Percentiles rank a stretch among this genome's conserved stretches.
phyloP scores from a whole-genome alignment of 345 rosid genomes.

The Corchorus capsularis region DNA sequence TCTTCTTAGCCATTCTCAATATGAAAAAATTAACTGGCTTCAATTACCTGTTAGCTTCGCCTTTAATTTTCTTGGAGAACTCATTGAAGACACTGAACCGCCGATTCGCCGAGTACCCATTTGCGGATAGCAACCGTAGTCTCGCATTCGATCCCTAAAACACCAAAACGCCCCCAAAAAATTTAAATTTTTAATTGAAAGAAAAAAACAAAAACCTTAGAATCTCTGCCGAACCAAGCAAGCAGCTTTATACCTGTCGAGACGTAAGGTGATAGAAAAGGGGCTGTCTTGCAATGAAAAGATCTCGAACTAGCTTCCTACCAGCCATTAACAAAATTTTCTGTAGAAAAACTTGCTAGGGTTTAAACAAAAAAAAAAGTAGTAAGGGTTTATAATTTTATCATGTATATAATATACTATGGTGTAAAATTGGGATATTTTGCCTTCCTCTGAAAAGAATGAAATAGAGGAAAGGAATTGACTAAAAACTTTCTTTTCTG shows the following conservation, averaged over 20 bases:
- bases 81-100: slow-evolving; percentile 75
- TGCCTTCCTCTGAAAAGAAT: too few relatives aligned
- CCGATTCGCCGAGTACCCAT: slow-evolving; percentile 47
- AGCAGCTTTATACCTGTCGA: slow-evolving; percentile 43
- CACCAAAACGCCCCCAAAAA: slow-evolving; percentile 18
- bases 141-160: slow-evolving; percentile 47
- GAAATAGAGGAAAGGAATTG: too few relatives aligned
- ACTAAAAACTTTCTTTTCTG: too few relatives aligned
- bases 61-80: slow-evolving; percentile 73
- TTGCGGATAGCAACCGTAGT: slow-evolving; percentile 34
- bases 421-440: too few relatives aligned
- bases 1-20: not conserved
- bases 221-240: not conserved
- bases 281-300: slow-evolving; percentile 53
- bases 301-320: slow-evolving; percentile 75
- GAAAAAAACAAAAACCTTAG: slow-evolving; percentile 19
- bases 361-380: not conserved
- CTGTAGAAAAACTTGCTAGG: not conserved
- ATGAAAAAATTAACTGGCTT: not conserved
- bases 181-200: not conserved
- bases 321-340: slow-evolving; percentile 54
- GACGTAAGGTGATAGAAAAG: slow-evolving; percentile 37
- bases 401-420: too few relatives aligned
- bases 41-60: slow-evolving; percentile 65
- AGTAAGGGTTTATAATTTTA: too few relatives aligned